A percentile compares a stretch with the other conserved stretches of the same genome.
Conservation (phyloP, 2,329 filamentous ascomycete species). For the Ophioceras dolichostomum region DNA sequence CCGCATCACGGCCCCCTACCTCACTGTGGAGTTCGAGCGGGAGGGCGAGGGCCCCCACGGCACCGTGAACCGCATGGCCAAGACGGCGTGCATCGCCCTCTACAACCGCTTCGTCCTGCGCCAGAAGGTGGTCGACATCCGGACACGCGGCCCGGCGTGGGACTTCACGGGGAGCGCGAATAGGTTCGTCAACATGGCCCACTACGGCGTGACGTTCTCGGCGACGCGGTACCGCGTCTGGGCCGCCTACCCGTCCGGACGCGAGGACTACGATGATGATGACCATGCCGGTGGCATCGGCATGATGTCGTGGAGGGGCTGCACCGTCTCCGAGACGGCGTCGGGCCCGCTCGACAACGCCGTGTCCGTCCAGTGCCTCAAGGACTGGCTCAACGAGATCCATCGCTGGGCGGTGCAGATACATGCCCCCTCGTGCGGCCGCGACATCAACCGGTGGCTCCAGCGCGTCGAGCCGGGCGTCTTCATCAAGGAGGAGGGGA, state of each 20-base stretch:
- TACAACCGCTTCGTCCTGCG: slow-evolving; percentile 1
- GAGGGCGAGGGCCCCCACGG: neutral
- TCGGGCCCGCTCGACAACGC: neutral
- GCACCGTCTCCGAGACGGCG: neutral
- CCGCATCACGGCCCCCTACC: neutral
- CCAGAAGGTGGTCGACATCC: neutral
- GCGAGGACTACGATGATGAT: neutral
- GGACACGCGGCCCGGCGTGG: neutral
- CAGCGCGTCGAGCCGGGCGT: too few relatives aligned
- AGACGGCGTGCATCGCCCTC: neutral
- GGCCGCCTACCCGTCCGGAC: neutral
- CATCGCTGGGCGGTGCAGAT: neutral
- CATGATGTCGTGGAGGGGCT: neutral
- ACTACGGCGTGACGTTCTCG: neutral
- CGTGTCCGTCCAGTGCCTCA: neutral
- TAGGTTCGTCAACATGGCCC: neutral
- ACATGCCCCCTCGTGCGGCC: neutral
- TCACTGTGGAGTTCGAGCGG: neutral
- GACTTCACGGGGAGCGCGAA: neutral
- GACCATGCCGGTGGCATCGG: neutral
- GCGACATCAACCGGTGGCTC: slow-evolving; percentile 1
- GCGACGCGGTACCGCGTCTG: neutral
- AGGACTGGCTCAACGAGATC: slow-evolving; percentile 1
- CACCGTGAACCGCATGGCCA: neutral
- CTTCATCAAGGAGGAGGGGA: too few relatives aligned